Evolutionary conservation across 768 basidiomycete species (phyloP).

Genomic region (Boletus reticulatus): DNA sequence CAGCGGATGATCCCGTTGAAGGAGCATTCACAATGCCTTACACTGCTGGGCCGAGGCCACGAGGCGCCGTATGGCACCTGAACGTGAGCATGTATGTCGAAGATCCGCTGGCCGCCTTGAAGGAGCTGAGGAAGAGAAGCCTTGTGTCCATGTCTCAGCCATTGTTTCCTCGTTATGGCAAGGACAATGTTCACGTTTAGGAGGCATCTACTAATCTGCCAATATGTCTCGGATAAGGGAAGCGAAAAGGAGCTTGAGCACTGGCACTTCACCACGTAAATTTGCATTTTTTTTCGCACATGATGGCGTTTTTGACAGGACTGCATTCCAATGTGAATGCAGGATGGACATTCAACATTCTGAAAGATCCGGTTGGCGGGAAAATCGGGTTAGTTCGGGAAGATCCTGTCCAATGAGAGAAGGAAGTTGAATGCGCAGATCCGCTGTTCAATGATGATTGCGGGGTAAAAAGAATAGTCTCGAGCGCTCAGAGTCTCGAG

Average conservation of each 20-base stretch:
- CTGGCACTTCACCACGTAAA: constrained; percentile 22
- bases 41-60: constrained; percentile 11
- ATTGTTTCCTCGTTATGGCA: constrained; percentile 34
- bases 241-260: constrained; percentile 5
- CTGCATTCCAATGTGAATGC: constrained; percentile 5
- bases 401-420: constrained; percentile 20
- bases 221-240: constrained; percentile 22
- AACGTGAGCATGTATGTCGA: constrained; percentile 11
- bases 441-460: neutral
- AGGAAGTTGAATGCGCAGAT: constrained; percentile 5
- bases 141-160: constrained; percentile 16
- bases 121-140: constrained; percentile 7
- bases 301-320: constrained; percentile 3
- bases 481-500: neutral
- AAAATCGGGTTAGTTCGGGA: constrained; percentile 16
- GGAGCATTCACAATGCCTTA: constrained; percentile 8
- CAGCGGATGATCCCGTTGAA: constrained; percentile 3
- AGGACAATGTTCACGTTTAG: constrained; percentile 26
- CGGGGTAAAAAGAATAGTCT: constrained; percentile 9
- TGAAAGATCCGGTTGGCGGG: constrained; percentile 25
- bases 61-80: constrained; percentile 16
- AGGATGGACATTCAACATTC: constrained; percentile 1
- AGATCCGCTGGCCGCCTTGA: constrained; percentile 8
- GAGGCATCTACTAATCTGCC: constrained; percentile 17
- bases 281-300: constrained; percentile 17